Evolutionary conservation across 176 grass and related monocot species (phyloP).

Genomic region (Tuctoria greenei): DNA sequence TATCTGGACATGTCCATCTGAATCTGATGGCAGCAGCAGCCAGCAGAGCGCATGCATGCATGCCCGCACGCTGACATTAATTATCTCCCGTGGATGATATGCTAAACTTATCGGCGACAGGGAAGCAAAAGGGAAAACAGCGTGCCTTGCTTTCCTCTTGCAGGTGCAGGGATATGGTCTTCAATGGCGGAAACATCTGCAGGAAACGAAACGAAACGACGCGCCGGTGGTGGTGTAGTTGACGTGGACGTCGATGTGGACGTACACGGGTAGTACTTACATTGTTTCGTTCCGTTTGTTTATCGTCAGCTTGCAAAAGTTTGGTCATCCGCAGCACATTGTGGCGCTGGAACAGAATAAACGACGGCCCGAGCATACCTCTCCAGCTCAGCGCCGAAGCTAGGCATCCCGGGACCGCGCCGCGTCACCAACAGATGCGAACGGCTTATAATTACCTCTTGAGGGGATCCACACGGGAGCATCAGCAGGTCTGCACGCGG

Average conservation of each 20-base stretch:
- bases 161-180: slow-evolving; percentile 21
- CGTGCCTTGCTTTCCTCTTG: not conserved
- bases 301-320: slow-evolving; percentile 22
- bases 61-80: slow-evolving; percentile 33
- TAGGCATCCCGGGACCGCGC: no score
- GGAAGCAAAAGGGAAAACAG: not conserved
- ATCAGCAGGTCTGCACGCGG: no score
- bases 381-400: slow-evolving; percentile 8
- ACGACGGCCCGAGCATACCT: not conserved
- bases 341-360: slow-evolving; percentile 18
- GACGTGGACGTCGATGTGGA: not conserved
- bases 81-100: slow-evolving; percentile 35
- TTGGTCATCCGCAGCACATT: slow-evolving; percentile 38
- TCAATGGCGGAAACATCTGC: not conserved
- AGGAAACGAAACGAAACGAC: not conserved
- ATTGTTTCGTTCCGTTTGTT: not conserved
- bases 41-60: no score
- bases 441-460: slow-evolving; percentile 27
- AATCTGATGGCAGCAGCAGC: not conserved
- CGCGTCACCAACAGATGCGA: slow-evolving; percentile 28
- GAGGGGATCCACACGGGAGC: not conserved
- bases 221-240: not conserved
- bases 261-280: not conserved
- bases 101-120: slow-evolving; percentile 38
- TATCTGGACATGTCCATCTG: not conserved